phyloP scores from a whole-genome alignment of 495 filamentous ascomycete species.

The Chaetomium fimeti region DNA sequence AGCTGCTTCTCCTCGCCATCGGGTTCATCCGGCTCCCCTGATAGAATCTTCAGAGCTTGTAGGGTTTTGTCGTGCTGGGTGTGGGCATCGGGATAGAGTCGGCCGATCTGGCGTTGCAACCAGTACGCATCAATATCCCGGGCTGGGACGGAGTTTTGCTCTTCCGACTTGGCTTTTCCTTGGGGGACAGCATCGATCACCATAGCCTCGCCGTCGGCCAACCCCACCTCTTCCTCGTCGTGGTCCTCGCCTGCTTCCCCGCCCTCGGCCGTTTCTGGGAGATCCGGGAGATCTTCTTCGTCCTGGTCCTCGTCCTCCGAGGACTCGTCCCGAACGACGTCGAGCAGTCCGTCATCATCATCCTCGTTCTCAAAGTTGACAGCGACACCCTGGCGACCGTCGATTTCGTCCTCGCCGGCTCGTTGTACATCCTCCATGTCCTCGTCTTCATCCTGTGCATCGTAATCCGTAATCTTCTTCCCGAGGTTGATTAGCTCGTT shows the following conservation, averaged over 20 bases:
- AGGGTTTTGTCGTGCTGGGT: conserved; percentile 84
- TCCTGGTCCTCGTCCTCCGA: conserved; percentile 70
- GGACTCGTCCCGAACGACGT: conserved; percentile 80
- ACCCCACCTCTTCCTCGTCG: conserved; percentile 50
- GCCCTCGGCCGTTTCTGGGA: conserved; percentile 54
- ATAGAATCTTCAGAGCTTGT: conserved; percentile 75
- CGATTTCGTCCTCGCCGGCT: conserved; percentile 79
- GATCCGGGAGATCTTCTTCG: conserved; percentile 62
- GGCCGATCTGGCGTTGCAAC: conserved; percentile 89
- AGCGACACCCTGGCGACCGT: conserved; percentile 92
- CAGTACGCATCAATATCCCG: conserved; percentile 96
- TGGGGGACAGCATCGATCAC: conserved; percentile 66
- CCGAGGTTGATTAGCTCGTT: conserved; percentile 95
- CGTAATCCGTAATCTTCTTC: conserved; percentile 99
- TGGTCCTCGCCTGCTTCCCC: conserved; percentile 54
- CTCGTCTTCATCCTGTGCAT: conserved; percentile 94
- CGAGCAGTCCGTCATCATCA: conserved; percentile 74
- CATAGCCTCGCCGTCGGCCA: conserved; percentile 67
- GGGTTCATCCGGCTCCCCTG: conserved; percentile 67
- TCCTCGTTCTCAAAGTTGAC: conserved; percentile 96
- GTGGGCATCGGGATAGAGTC: conserved; percentile 84
- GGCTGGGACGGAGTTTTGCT: conserved; percentile 67
- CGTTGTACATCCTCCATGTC: conserved; percentile 69
- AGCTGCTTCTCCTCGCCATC: conserved; percentile 72
- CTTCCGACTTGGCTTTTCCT: conserved; percentile 42